Base-by-base conservation (phyloP, 1,139 yeast species). In the Geotrichum klebahnii region DNA sequence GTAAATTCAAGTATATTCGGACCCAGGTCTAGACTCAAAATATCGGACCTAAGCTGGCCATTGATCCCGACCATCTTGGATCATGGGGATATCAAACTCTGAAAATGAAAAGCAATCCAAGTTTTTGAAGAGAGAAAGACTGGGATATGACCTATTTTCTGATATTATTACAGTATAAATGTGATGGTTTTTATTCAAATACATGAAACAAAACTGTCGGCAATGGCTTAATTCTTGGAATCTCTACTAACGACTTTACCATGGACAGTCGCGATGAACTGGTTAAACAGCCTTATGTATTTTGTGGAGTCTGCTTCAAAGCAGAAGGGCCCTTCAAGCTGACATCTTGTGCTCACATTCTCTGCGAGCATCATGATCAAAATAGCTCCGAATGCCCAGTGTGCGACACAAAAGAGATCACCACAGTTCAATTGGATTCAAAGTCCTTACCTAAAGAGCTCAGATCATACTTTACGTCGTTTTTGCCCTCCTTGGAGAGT, bases 301-400 rank as follows among this genome's bases (percentile, higher is more conserved):
- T 37, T 44, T 51, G 53, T 14, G 53, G 53, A 2, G 51, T 47
- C 10, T 51, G 53, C 31, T 44, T 29, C 32, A 39, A 33, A n/a
- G 17, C 34, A 8, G 40, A 44, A 16, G 51, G 49, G 5, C 44
- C 48, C 6, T 51, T 47, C 29, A 33, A 31, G 19, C 39, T 51
- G n/a, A 51, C 53, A 8, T 44, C 45, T 6, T 51, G 53, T 26
- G 53, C 53, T n/a, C 53, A 51, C 28, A 40, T 51, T 6, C 44
- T 51, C 3, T 51, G 53, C 32, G 32, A 44, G 12, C 20, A 32
- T 6, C 53, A 51, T 24, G 14, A 16, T 16, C 16, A 9, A 5
- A 24, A 14, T 6, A 22, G 22, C 22, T 8, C 12, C 2, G 23
- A 16, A 14, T 51, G 53, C 31, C 53, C 51, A 2, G 45, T 46